A percentile compares a stretch with the other conserved stretches of the same genome.
These are phyloP conservation scores for Globisporangium polare DNA, from an alignment of 352 stramenopile species.

Conservation along the genomic window DNA sequence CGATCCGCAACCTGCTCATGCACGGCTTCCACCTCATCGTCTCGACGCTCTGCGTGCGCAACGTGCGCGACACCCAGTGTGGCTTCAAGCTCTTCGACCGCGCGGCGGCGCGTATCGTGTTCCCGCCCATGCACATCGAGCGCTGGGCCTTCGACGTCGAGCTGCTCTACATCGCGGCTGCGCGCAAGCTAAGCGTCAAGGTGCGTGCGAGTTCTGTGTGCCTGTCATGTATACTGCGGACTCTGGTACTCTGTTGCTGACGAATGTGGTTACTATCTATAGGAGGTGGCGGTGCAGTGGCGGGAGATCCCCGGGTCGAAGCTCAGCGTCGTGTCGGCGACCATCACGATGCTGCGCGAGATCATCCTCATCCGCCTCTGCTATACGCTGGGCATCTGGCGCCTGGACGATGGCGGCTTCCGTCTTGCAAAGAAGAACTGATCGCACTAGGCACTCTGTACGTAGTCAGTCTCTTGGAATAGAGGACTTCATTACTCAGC, in stretches of 20 bases:
- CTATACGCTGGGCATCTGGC: conserved; percentile 90
- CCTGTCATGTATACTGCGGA: conserved; percentile 1
- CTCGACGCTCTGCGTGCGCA: conserved; percentile 77
- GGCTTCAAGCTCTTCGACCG: conserved; percentile 95
- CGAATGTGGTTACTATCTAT: background rate
- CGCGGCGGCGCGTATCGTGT: conserved; percentile 73
- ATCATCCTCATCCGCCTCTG: conserved; percentile 89
- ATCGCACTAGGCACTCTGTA: background rate
- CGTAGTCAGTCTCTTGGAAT: no score
- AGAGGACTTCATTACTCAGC: background rate
- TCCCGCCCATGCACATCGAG: conserved; percentile 91
- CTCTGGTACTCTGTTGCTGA: conserved; percentile 1
- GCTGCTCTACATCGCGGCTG: conserved; percentile 82
- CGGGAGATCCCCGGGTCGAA: conserved; percentile 90
- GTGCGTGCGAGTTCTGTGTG: conserved; percentile 23
- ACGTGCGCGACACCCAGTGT: conserved; percentile 92
- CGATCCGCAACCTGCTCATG: conserved; percentile 90
- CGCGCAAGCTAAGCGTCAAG: conserved; percentile 57
- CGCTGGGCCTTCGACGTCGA: conserved; percentile 96
- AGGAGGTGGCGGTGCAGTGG: conserved; percentile 93
- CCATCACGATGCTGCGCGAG: conserved; percentile 90
- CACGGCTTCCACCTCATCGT: conserved; percentile 92
- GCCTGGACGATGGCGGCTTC: conserved; percentile 60
- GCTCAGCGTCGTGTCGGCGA: conserved; percentile 84
- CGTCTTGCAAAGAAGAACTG: conserved; percentile 25